Base-by-base conservation (phyloP, 768 basidiomycete species). In the Hortiboletus campestris region DNA sequence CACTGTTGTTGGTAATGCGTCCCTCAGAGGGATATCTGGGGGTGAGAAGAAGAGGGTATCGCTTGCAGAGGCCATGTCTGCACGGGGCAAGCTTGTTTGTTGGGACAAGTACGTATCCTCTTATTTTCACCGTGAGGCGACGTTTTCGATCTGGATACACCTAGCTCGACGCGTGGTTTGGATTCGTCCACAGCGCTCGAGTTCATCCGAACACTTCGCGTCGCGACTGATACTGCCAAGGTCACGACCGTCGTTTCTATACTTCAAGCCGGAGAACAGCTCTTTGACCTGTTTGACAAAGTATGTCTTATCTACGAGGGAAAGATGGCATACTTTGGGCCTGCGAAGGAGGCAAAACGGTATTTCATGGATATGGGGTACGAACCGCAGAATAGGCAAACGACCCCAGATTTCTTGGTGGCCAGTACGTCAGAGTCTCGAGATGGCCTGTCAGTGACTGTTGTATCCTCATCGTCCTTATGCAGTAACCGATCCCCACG, bases 11-110 rank as follows among this genome's bases (percentile, higher is more conserved):
- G 94, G 94, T 7, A 82, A 94, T 73, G 88, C 85, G n/a, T 80
- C 82, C 32, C 80, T 94, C 12, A 77, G 84, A 13, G 88, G 88
- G n/a, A 80, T 90, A 17, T 84, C 81, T 38, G 88, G 89, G 13
- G 89, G 89, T 3, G 85, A 91, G 76, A 83, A 80, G 74, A 93
- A 92, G 69, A 82, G 91, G 12, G 90, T 93, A 4, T 86, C 86
- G n/a, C 88, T 91, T 60, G 79, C 82, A 1, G 92, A 94, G 67
- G 76, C 79, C 2, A 69, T 91, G 51, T 83, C 85, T 0, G 81
- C 81, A 6, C 76, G 87, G 38, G 82, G 83, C 43, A 73, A 80
- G 10, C 72, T 93, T 4, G 78, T 80, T 20, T 82, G 82, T 19
- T 93, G 90, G 91, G 90, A 92, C 73, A 91, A 88, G 86, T 86